phyloP scores from a whole-genome alignment of 2,329 filamentous ascomycete species.

The Tolypocladium tundrense region DNA sequence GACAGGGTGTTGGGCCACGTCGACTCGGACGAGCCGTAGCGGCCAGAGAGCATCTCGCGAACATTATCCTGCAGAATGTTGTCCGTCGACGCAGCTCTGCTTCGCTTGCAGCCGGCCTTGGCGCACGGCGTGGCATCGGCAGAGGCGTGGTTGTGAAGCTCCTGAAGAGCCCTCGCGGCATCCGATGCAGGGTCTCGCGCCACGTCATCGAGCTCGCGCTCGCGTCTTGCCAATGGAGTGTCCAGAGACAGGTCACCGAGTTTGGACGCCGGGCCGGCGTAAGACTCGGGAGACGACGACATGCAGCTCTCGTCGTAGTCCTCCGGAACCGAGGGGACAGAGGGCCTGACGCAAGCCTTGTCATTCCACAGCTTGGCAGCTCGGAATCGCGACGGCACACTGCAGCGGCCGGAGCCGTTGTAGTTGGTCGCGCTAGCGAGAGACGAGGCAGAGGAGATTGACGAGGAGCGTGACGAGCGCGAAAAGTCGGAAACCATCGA shows the following conservation, averaged over 20 bases:
- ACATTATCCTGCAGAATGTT: constrained; percentile 56
- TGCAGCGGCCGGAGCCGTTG: constrained; percentile 32
- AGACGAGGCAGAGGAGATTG: constrained; percentile 53
- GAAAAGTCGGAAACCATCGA: constrained; percentile 57
- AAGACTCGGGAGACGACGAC: constrained; percentile 47
- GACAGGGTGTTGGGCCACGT: constrained; percentile 27
- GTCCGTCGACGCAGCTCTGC: constrained; percentile 48
- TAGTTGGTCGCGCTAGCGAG: constrained; percentile 45
- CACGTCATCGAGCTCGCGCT: constrained; percentile 34
- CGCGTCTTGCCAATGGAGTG: constrained; percentile 33
- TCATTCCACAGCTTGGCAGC: constrained; percentile 48
- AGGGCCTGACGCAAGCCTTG: constrained; percentile 40
- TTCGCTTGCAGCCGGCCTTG: constrained; percentile 44
- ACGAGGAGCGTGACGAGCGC: constrained; percentile 52
- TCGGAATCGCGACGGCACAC: constrained; percentile 54
- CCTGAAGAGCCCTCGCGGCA: constrained; percentile 48
- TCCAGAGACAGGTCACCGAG: constrained; percentile 38
- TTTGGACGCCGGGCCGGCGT: constrained; percentile 41
- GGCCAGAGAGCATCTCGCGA: constrained; percentile 45
- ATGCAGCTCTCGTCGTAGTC: constrained; percentile 40
- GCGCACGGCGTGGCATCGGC: constrained; percentile 24
- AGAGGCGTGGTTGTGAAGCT: constrained; percentile 45
- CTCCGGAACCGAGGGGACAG: constrained; percentile 48
- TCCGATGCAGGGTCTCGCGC: constrained; percentile 34
- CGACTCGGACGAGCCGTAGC: constrained; percentile 15